phyloP scores from a whole-genome alignment of 805 yeast genomes.

The Phaffomyces thermotolerans region DNA sequence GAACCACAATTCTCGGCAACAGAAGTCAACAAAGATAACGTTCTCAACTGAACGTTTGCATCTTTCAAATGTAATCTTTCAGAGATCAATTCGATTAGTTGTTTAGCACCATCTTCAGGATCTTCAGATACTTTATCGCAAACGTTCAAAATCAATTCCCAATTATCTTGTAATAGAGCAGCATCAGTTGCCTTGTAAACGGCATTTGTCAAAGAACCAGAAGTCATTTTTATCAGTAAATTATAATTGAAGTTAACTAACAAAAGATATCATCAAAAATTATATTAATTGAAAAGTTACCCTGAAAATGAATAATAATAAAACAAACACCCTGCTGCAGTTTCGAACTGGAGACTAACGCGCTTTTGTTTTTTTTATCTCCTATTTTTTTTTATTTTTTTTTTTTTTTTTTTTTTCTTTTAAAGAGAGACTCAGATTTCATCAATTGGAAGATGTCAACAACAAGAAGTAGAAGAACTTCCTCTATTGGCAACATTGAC shows the following conservation, averaged over 20 bases:
- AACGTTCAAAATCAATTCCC: constrained; percentile 55
- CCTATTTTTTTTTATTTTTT: not conserved
- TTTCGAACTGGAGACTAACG: not conserved
- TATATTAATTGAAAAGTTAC: too few species aligned
- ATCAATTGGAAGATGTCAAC: not conserved
- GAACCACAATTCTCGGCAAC: constrained; percentile 76
- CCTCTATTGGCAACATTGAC: constrained; percentile 69
- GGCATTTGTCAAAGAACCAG: not conserved
- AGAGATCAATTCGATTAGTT: constrained; percentile 39
- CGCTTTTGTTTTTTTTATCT: not conserved
- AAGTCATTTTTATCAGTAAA: too few species aligned
- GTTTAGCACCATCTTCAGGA: constrained; percentile 46
- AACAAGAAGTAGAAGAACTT: constrained; percentile 38
- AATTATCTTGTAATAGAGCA: constrained; percentile 56
- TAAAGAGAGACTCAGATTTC: not conserved
- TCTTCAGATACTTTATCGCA: constrained; percentile 59
- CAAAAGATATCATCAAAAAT: too few species aligned
- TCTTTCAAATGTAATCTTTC: constrained; percentile 43
- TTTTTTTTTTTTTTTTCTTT: not conserved
- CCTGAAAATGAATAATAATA: too few species aligned
- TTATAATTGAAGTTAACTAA: too few species aligned
- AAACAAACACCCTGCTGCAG: not conserved
- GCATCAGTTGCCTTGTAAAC: constrained; percentile 53
- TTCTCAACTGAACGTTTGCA: constrained; percentile 59
- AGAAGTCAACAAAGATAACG: constrained; percentile 48